Evolutionary conservation across 2,329 filamentous ascomycete species (phyloP), one percentile per base, ranked within the genome.

Genomic region (Colletotrichum viniferum): DNA sequence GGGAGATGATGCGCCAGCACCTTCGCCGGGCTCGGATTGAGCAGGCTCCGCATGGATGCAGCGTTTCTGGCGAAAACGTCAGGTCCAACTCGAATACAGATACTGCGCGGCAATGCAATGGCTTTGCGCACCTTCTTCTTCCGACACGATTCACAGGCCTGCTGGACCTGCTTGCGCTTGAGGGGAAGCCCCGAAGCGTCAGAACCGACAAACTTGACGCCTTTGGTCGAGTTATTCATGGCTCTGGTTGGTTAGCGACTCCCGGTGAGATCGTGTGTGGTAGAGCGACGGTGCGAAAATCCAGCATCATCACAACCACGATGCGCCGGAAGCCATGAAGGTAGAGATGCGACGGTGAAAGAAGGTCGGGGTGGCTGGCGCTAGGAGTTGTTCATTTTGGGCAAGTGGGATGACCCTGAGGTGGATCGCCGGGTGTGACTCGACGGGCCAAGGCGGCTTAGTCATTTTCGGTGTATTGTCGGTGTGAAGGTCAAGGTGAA

Each of bases 141-240:
- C 6, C 90, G 88, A 77, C 91, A 92, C 3, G 84, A 82, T 0
- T 86, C 84, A 77, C 91, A 92, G 6, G 91, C 91, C 34, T 91
- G 90, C 73, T 88, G 86, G 26, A 91, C 89, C 79, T 92, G 91
- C 77, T 90, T 90, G 66, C 90, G 84, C 83, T 92, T 92, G 70
- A 90, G 84, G 6, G 90, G 90, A 73, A 91, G 82, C 21, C 90
- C 90, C 28, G 84, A 84, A 7, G 85, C 84, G 81, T 92, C 89
- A 14, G 89, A 88, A 69, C 87, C 89, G 73, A 92, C 88, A 80
- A 92, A 92, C 79, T 88, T 90, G 81, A 92, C 89, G 71, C 82
- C 77, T 73, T 75, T 79, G 32, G 61, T 62, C 18, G 68, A 68
- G 68, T 24, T 79, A 66, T 56, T 77, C 77, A 77, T 78, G 62